A percentile compares a stretch with the other conserved stretches of the same genome.
phyloP scores from a whole-genome alignment of 805 yeast genomes.

The Pichia sporocuriosa region DNA sequence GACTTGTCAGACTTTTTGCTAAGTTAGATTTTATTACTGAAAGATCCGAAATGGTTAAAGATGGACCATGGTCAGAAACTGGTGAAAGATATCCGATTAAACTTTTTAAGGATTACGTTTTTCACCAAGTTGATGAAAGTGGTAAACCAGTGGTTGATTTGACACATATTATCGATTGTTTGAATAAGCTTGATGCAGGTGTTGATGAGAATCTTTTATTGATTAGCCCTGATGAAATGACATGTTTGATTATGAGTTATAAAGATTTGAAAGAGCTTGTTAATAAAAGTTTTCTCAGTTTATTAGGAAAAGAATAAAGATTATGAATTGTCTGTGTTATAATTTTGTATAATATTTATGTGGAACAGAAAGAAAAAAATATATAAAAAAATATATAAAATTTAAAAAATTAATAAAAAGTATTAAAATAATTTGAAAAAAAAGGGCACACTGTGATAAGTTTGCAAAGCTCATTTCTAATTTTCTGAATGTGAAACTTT shows the following conservation, averaged over 20 bases:
- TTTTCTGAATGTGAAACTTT: too few relatives aligned
- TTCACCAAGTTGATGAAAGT: constrained; percentile 71
- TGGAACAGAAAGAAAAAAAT: constrained; percentile 8
- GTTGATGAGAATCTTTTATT: constrained; percentile 75
- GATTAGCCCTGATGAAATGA: constrained; percentile 78
- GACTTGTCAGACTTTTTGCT: constrained; percentile 74
- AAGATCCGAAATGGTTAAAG: constrained; percentile 57
- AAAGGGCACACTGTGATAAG: too few relatives aligned
- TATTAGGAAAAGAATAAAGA: constrained; percentile 21
- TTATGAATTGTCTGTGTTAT: too few relatives aligned
- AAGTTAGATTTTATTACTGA: constrained; percentile 76
- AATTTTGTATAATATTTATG: constrained; percentile 6
- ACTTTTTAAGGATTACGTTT: constrained; percentile 76
- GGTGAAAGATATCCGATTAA: constrained; percentile 69
- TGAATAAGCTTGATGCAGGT: constrained; percentile 91
- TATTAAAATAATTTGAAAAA: not conserved
- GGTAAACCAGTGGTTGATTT: constrained; percentile 79
- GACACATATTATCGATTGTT: constrained; percentile 67
- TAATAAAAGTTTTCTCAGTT: constrained; percentile 57
- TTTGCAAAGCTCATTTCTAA: too few relatives aligned
- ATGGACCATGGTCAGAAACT: constrained; percentile 60
- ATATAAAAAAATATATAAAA: constrained; percentile 2
- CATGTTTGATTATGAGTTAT: constrained; percentile 77
- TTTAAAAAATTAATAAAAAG: not conserved
- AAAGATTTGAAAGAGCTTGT: constrained; percentile 72